Base-by-base conservation (phyloP, 331 rosid species). In the Quercus tomentella region DNA sequence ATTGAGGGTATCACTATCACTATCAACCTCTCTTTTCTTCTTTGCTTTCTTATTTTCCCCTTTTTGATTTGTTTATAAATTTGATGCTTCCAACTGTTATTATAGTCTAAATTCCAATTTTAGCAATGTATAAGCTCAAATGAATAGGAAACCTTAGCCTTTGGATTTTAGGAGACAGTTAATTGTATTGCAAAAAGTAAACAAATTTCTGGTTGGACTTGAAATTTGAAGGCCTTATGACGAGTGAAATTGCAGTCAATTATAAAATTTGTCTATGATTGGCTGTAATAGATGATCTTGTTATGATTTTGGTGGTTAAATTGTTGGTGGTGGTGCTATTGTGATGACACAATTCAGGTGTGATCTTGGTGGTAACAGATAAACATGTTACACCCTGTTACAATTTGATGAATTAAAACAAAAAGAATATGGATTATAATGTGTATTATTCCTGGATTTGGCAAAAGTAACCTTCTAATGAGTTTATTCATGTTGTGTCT, bases 1-100 rank as follows among this genome's bases (percentile, higher is more conserved):
- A 37, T 86, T 2, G 98, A 92, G 76, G 98, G 97, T 84, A 76
- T 79, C 60, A 80, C 10, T 35, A 33, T 35, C 66, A 4, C 26
- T 6, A 21, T 79, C 57, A 25, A 25, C 16, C 22, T 28, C 66
- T 61, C 55, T 35, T 37, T 16, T 49, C 57, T 22, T 21, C 30
- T 69, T 58, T 56, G 26, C 70, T 11, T 9, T 30, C 52, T 26
- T 22, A 0, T 49, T 26, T 72, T 3, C 20, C 51, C 22, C 30
- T 11, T 60, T 5, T 22, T 21, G 6, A 26, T 52, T 52, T 5
- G 5, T 6, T 12, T 31, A 9, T 33, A 54, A 10, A 54, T 4
- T 8, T 55, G 9, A 73, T 28, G 14, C 26, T 73, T 55, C 77
- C 28, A 55, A 20, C 8, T n/a, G n/a, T 35, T 26, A 5, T 26